Evolutionary conservation across 306 rosid genomes (phyloP), one percentile per base, ranked within the genome.

Genomic region (Biancaea sappan): DNA sequence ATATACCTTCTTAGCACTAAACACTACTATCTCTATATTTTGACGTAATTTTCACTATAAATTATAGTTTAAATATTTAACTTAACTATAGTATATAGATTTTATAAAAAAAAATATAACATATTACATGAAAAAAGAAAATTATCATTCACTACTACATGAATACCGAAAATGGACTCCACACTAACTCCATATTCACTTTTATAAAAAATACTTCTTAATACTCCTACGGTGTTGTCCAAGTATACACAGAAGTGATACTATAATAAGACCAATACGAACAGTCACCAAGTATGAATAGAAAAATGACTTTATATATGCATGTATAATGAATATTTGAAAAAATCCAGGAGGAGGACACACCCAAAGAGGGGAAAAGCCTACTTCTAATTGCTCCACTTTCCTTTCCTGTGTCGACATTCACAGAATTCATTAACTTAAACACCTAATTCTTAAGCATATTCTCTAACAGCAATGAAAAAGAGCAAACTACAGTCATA

Each of bases 401-500:
- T 74, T 61, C 80, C 48, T 68, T 72, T 66, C 51, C 71, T 78
- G 53, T 56, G 44, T 41, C 26, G 13, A 40, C 34, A 43, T 40
- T 51, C 40, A 53, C 52, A 61, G 77, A 62, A 61, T 43, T 43
- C 25, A 43, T 9, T 8, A 69, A 8, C 61, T 52, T 12, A 69
- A 74, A 69, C 74, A 73, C 31, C 53, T 68, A 28, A 59, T 19
- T 24, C 50, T 70, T 6, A n/a, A 53, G 12, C 40, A 71, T 37
- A 53, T 14, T 71, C 54, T 25, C 51, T 71, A 41, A 25, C 22
- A 34, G 57, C 43, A 47, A 80, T 57, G 24, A 13, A 8, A 59
- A 21, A 66, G 13, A 21, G 31, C 5, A 53, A 63, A 71, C 73
- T 77, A 65, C 4, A 52, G 57, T 50, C 56, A 31, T 34, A 71